Conservation (phyloP, 371 early-diverging fungal species). For the Actinomucor elegans region DNA sequence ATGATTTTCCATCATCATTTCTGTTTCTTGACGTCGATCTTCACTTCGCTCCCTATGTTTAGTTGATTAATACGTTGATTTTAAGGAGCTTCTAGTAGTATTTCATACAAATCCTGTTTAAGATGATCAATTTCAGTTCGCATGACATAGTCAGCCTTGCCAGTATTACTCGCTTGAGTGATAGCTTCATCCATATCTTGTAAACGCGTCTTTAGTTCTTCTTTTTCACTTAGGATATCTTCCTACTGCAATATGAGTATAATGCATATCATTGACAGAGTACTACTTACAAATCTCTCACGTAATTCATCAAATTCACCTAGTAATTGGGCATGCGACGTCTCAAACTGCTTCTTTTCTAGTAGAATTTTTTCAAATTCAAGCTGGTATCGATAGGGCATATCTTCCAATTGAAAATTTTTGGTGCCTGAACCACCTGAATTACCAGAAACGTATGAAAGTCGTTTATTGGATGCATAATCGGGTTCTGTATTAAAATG, state of each 20-base stretch:
- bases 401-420: conserved; percentile 32
- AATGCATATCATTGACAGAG: neutral
- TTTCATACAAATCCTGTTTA: conserved; percentile 76
- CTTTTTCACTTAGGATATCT: conserved; percentile 60
- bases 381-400: conserved; percentile 41
- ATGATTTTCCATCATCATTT: conserved; percentile 62
- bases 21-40: conserved; percentile 70
- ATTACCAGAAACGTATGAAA: conserved; percentile 35
- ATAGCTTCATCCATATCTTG: conserved; percentile 73
- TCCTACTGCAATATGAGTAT: conserved; percentile 47
- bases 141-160: conserved; percentile 83
- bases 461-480: conserved; percentile 26
- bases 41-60: conserved; percentile 71
- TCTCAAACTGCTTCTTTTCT: conserved; percentile 61
- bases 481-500: conserved; percentile 40
- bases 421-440: conserved; percentile 24
- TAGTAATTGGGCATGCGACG: conserved; percentile 48
- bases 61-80: neutral
- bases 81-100: neutral
- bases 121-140: conserved; percentile 88
- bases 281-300: conserved; percentile 54
- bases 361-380: conserved; percentile 43
- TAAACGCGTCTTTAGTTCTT: conserved; percentile 62
- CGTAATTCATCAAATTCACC: conserved; percentile 54
- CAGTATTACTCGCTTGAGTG: conserved; percentile 68